Evolutionary conservation across 768 basidiomycete genomes (phyloP).

Genomic region (Suillus occidentalis): DNA sequence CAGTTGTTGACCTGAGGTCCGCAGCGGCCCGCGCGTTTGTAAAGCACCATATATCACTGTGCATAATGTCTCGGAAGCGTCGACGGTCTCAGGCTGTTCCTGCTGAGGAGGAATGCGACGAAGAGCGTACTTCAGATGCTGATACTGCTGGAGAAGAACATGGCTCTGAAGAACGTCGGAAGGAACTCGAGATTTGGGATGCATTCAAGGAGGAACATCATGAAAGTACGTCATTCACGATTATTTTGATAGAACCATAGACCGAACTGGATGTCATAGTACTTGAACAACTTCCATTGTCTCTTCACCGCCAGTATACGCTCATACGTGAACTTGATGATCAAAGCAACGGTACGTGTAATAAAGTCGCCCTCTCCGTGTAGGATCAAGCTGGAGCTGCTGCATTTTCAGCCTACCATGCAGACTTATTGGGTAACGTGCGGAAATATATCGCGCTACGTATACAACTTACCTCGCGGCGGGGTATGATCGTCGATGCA

Average conservation of each 20-base stretch:
- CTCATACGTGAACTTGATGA: conserved; percentile 74
- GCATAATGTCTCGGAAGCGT: conserved; percentile 41
- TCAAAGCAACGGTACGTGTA: conserved; percentile 52
- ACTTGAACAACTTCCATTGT: conserved; percentile 76
- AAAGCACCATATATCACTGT: not conserved
- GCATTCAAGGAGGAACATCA: conserved; percentile 76
- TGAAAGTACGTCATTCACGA: conserved; percentile 51
- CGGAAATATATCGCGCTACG: conserved; percentile 47
- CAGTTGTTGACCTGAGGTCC: not conserved
- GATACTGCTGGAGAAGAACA: conserved; percentile 14
- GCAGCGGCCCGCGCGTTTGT: not conserved
- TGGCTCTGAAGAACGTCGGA: conserved; percentile 35
- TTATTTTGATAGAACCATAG: not conserved
- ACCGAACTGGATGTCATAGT: conserved; percentile 39
- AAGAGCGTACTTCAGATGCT: conserved; percentile 2
- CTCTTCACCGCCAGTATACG: conserved; percentile 67
- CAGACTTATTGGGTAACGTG: conserved; percentile 44
- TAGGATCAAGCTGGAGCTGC: conserved; percentile 8
- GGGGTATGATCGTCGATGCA: not conserved
- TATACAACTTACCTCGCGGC: conserved; percentile 21
- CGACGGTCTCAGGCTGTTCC: conserved; percentile 44
- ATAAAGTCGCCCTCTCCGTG: not conserved
- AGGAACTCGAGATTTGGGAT: conserved; percentile 71
- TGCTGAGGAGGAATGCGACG: conserved; percentile 25
- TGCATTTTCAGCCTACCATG: conserved; percentile 36